Evolutionary conservation across 1,284 basidiomycete genomes (phyloP).

Genomic region (Leccinum pachyderme): DNA sequence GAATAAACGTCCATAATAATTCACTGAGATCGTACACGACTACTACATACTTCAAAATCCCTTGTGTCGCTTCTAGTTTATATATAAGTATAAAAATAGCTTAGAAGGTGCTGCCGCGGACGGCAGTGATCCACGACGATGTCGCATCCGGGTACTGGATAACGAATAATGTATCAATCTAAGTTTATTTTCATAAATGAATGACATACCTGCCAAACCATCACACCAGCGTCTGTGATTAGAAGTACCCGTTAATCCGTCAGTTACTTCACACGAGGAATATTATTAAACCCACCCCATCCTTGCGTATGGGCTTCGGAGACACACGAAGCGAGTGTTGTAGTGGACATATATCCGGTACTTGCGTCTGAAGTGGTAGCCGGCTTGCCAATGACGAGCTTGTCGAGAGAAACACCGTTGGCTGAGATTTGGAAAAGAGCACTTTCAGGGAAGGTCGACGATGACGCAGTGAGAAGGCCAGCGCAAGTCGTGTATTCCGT

Average conservation of each 20-base stretch:
- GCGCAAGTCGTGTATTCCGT: neutral
- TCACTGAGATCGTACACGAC: neutral
- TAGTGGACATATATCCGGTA: conserved; percentile 38
- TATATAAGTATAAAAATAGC: neutral
- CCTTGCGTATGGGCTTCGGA: neutral
- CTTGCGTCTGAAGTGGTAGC: conserved; percentile 48
- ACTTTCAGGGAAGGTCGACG: neutral
- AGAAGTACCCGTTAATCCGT: neutral
- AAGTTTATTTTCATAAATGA: conserved; percentile 16
- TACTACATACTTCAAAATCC: neutral
- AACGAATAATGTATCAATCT: conserved; percentile 37
- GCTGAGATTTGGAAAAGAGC: neutral
- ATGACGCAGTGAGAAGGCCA: neutral
- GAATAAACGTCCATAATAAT: neutral
- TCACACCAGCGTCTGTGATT: conserved; percentile 46
- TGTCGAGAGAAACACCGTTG: conserved; percentile 35
- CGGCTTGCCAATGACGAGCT: conserved; percentile 65
- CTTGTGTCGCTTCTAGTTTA: neutral
- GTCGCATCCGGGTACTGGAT: conserved; percentile 21
- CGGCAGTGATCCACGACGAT: conserved; percentile 21
- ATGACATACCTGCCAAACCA: conserved; percentile 36
- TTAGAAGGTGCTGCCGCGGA: conserved; percentile 15
- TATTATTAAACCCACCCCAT: neutral
- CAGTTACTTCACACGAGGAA: conserved; percentile 32
- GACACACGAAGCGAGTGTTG: neutral